These are phyloP conservation scores for Sparassis latifolia DNA, from an alignment of 1,284 basidiomycete genomes.

Conservation along the genomic window DNA sequence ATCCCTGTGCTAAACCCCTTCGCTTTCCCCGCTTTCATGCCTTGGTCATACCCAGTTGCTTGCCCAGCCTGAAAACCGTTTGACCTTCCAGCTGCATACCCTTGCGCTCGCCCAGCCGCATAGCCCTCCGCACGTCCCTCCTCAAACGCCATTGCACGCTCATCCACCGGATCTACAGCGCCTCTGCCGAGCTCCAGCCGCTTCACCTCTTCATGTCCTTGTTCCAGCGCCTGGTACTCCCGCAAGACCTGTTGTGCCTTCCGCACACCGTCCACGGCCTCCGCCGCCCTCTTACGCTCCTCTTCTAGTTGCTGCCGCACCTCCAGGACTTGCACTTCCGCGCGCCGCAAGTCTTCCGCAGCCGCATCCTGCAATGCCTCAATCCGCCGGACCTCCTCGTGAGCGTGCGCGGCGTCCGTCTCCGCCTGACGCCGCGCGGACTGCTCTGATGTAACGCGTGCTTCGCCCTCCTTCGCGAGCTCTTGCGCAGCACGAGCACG, in stretches of 20 bases:
- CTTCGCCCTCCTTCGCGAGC: slow-evolving; percentile 35
- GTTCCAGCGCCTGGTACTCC: slow-evolving; percentile 42
- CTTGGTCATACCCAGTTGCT: slow-evolving; percentile 32
- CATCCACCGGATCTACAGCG: slow-evolving; percentile 36
- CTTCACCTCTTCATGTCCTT: slow-evolving; percentile 37
- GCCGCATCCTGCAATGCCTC: slow-evolving; percentile 42
- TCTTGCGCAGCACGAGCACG: slow-evolving; percentile 49
- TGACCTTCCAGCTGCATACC: slow-evolving; percentile 37
- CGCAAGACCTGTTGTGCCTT: slow-evolving; percentile 41
- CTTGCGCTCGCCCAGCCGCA: slow-evolving; percentile 29
- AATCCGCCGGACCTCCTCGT: slow-evolving; percentile 42
- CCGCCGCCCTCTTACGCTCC: slow-evolving; percentile 38
- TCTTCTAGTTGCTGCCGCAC: slow-evolving; percentile 10
- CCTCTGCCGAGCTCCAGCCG: slow-evolving; percentile 31
- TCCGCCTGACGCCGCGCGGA: slow-evolving; percentile 40
- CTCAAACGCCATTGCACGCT: slow-evolving; percentile 30
- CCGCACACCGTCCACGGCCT: slow-evolving; percentile 40
- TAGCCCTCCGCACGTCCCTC: slow-evolving; percentile 28
- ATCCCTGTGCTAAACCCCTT: slow-evolving; percentile 37
- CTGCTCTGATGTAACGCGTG: slow-evolving; percentile 37
- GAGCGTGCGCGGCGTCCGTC: slow-evolving; percentile 35
- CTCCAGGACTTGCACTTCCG: slow-evolving; percentile 35
- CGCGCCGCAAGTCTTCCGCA: slow-evolving; percentile 41
- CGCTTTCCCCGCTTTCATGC: slow-evolving; percentile 30
- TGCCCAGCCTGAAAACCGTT: slow-evolving; percentile 42